Evolutionary conservation across 495 filamentous ascomycete genomes (phyloP), one percentile per base, ranked within the genome.

Genomic region (Sphaerosporella brunnea): DNA sequence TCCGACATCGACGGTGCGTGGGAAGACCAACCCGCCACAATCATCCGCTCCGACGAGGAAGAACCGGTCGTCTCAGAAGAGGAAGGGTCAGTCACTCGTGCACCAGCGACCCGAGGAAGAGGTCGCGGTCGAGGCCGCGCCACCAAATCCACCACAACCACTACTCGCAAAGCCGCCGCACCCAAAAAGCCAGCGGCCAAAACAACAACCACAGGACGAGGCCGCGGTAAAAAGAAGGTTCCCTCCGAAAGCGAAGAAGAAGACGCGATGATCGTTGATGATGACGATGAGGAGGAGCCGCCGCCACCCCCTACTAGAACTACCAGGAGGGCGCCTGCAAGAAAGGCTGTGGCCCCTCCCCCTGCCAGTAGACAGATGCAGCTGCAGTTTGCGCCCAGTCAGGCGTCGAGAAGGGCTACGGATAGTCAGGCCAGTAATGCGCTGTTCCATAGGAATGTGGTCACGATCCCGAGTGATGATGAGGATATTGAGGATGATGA

Each of bases 1-100:
- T 77, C 72, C 2, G 87, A 96, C 50, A 61, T 83, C 28, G 78
- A 94, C 45, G 90, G 92, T 28, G 62, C 68, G 24, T 96, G 90
- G 90, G 76, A 75, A 36, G 80, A 90, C 48, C 74, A 85, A 47
- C 75, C 80, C 0, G 75, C 74, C 0, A 83, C 83, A 9, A 64
- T 80, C 39, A 72, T 73, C 9, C 60, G 65, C 43, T 63, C 66
- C 45, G 64, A 73, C 52, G 68, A 70, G 16, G 63, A 67, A 50
- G 66, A 62, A 56, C 35, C 24, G 46, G 51, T 50, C 53, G 56
- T 53, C 18, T 56, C 48, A 51, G 51, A 48, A 39, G 59, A 54
- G 24, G 60, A 53, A 36, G 51, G 53, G 8, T 36, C 44, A 7
- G 51, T 56, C 7, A 18, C 51, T 30, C 20, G 45, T 20, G 18